Base-by-base conservation (phyloP, 306 rosid genomes). In the Styphnolobium japonicum region DNA sequence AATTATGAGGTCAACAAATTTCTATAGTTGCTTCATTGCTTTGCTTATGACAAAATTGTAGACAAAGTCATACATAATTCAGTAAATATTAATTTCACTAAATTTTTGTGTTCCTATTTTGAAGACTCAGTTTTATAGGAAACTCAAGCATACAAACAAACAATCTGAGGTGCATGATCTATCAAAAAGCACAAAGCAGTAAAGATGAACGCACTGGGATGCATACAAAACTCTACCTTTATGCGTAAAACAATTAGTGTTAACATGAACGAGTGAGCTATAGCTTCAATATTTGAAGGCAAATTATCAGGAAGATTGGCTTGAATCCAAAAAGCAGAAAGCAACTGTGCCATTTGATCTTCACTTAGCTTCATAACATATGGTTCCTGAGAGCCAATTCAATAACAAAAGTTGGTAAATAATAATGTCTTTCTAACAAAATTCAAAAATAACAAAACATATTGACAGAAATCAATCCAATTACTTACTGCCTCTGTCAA, bases 321-420 rank as follows among this genome's bases (percentile, higher is more conserved):
- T 85, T 96, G 94, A 49, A 93, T 88, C 98, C 99, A 96, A 82
- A 96, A 90, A 27, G 98, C 88, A 80, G 99, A 96, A 19, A 93
- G 89, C 85, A 96, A 89, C 75, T 90, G 92, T 21, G 86, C 85
- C 65, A 96, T 80, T 83, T 96, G 99, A 84, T 96, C 99, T 85
- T 96, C 99, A 57, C 83, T 86, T 45, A 96, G 89, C 87, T 86
- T 93, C 98, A 93, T 86, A 67, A 88, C 83, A 77, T 62, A 82
- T 0, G 87, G 92, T 83, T 96, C 99, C 99, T 96, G 91, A 19
- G 76, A 72, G 68, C 34, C 82, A 79, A 75, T 79, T 69, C 78
- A 43, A 87, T 31, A 79, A 61, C 68, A 79, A 5, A 76, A 67
- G 53, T 34, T 29, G 16, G 71, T 65, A 62, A 73, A 73, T 3